Conservation (phyloP, 257 asterid genomes). For the Jasminum sambac region DNA sequence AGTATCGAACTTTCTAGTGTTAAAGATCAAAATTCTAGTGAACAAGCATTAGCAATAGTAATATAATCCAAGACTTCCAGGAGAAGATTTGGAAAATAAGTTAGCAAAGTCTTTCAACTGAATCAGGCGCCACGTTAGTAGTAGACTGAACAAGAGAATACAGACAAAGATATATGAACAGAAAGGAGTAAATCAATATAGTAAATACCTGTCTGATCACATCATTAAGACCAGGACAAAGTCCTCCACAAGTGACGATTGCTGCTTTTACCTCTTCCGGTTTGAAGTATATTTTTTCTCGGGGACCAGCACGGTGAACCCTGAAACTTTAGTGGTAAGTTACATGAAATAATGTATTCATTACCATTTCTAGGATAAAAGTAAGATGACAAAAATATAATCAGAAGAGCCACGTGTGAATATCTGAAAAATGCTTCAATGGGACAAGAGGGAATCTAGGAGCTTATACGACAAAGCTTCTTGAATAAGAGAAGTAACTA, state of each 20-base stretch:
- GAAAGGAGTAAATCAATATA: neutral
- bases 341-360: neutral
- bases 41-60: neutral
- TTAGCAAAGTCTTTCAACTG: neutral
- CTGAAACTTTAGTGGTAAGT: constrained; percentile 35
- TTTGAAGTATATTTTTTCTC: constrained; percentile 78
- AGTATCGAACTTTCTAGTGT: constrained; percentile 9
- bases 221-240: constrained; percentile 96
- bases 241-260: constrained; percentile 93
- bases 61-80: neutral
- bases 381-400: neutral
- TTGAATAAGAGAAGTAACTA: neutral
- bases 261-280: constrained; percentile 95
- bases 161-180: constrained; percentile 11
- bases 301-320: constrained; percentile 96
- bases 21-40: neutral
- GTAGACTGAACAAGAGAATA: neutral
- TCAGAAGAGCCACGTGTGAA: neutral
- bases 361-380: neutral
- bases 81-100: neutral
- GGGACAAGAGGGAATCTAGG: neutral
- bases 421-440: neutral
- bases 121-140: neutral
- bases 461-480: neutral
- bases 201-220: constrained; percentile 76